Base-by-base conservation (phyloP, 164 flowering plant species). In the Kingdonia uniflora region DNA sequence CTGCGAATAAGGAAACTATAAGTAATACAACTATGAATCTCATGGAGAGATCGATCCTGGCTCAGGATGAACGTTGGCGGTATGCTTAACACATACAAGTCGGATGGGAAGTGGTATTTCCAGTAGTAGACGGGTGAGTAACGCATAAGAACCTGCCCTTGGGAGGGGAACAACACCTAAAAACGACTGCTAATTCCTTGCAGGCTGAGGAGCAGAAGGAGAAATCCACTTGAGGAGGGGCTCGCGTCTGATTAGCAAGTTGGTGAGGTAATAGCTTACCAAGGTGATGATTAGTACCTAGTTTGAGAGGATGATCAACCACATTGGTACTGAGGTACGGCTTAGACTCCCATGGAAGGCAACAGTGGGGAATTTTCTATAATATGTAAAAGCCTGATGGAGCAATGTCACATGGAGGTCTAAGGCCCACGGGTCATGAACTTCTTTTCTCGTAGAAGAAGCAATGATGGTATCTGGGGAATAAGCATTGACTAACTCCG, bases 11-110 rank as follows among this genome's bases (percentile, higher is more conserved):
- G 40, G 40, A 37, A 7, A 13, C 13, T 37, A 37, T 37, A 37
- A 37, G 40, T 37, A 37, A 37, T 37, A n/a, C n/a, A n/a, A n/a
- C n/a, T n/a, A n/a, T n/a, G n/a, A n/a, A n/a, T n/a, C n/a, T n/a
- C n/a, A n/a, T n/a, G n/a, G n/a, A n/a, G n/a, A n/a, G n/a, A n/a
- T n/a, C n/a, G n/a, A n/a, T n/a, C n/a, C n/a, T n/a, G n/a, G n/a
- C n/a, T n/a, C n/a, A n/a, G n/a, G n/a, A n/a, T n/a, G n/a, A n/a
- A n/a, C n/a, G 15, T 13, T 47, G 50, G 26, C 24, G 26, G n/a
- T 22, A 47, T 47, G 26, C 50, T 47, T 47, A 20, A 47, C 50
- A 21, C 50, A 47, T 47, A 14, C 50, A 21, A 47, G 50, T 50
- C 6, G 39, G 42, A 37, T 22, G 42, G 42, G 12, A 33, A 33